A percentile compares a stretch with the other conserved stretches of the same genome.
Conservation (phyloP, 1,284 basidiomycete species). For the Stereum hirsutum region DNA sequence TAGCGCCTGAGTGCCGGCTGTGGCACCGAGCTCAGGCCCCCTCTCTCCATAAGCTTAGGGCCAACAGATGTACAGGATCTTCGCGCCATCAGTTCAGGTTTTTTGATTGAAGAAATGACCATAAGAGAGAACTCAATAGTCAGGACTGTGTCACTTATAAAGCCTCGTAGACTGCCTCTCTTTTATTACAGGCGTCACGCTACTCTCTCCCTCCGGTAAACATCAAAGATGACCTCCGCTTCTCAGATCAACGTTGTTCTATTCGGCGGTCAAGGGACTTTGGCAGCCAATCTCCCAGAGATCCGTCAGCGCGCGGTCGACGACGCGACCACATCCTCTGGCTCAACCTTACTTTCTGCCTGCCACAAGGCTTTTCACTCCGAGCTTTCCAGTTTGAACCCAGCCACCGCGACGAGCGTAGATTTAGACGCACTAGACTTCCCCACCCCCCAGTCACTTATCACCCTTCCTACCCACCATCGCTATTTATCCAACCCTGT, state of each 20-base stretch:
- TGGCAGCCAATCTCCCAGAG: conserved; percentile 22
- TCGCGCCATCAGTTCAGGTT: too few relatives aligned
- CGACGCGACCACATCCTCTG: conserved; percentile 28
- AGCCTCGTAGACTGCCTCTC: too few relatives aligned
- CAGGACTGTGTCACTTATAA: too few relatives aligned
- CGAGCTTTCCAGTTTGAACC: conserved; percentile 36
- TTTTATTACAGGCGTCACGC: too few relatives aligned
- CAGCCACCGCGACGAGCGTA: conserved; percentile 22
- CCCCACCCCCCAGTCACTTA: conserved; percentile 24
- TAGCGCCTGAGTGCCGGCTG: too few relatives aligned
- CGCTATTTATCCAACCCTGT: conserved; percentile 35
- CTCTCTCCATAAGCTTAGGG: too few relatives aligned
- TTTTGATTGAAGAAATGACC: too few relatives aligned
- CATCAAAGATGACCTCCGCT: too few relatives aligned
- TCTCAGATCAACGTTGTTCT: conserved; percentile 34
- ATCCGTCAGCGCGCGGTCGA: conserved; percentile 28
- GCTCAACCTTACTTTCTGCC: conserved; percentile 34
- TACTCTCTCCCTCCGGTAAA: too few relatives aligned
- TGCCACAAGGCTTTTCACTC: conserved; percentile 39
- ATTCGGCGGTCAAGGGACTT: conserved; percentile 48
- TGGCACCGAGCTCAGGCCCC: too few relatives aligned
- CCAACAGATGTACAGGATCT: too few relatives aligned
- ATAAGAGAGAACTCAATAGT: too few relatives aligned
- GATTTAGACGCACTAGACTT: conserved; percentile 36
- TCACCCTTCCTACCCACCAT: conserved; percentile 19